Evolutionary conservation across 257 asterid genomes (phyloP).

Genomic region (Solanum neorickii): DNA sequence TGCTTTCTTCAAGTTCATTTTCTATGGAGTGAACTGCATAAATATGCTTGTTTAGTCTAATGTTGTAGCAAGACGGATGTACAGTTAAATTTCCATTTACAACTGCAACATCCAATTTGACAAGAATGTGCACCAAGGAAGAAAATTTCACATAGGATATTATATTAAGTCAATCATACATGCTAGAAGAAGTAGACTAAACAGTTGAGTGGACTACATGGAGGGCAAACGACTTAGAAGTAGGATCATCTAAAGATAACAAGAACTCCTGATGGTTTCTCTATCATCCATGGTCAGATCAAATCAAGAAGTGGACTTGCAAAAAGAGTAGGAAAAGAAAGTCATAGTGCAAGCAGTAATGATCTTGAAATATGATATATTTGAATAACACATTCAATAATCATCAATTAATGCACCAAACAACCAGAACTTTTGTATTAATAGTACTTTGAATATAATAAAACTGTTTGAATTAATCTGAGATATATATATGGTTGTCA

Average conservation of each 20-base stretch:
- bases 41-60: not conserved
- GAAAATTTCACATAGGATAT: not conserved
- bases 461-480: not conserved
- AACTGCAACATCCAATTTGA: not conserved
- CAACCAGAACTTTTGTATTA: not conserved
- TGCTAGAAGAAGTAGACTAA: not conserved
- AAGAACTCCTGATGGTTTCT: not conserved
- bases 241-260: not conserved
- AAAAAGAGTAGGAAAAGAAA: not conserved
- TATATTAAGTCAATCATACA: not conserved
- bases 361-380: not conserved
- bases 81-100: not conserved
- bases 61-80: not conserved
- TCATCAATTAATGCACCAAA: not conserved
- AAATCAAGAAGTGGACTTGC: not conserved
- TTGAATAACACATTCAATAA: not conserved
- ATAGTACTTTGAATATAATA: not conserved
- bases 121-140: not conserved
- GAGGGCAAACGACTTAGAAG: not conserved
- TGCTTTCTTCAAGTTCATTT: constrained; percentile 62
- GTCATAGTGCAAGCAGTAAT: not conserved
- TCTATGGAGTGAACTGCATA: constrained; percentile 64
- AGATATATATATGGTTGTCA: not conserved
- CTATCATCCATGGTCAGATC: not conserved
- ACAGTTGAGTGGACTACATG: not conserved